phyloP scores from a whole-genome alignment of 2,329 filamentous ascomycete genomes.

The Colletotrichum karsti region DNA sequence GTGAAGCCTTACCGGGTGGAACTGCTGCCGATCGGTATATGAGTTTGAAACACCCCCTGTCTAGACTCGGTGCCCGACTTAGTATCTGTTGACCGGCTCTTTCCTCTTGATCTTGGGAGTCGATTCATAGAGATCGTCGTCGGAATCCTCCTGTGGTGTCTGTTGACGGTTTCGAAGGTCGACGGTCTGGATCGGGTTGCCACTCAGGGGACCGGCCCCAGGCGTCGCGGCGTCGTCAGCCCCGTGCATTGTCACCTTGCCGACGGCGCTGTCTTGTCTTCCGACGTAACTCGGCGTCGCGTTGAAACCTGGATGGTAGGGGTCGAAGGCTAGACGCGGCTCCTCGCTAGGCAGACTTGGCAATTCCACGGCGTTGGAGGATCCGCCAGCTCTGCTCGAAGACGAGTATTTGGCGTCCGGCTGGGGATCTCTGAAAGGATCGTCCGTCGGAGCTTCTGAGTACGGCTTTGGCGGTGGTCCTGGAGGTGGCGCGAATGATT shows the following conservation, averaged over 20 bases:
- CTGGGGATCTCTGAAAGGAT: constrained; percentile 36
- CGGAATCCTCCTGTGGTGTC: constrained; percentile 30
- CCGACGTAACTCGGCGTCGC: constrained; percentile 43
- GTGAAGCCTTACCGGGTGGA: neutral
- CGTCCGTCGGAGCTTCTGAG: constrained; percentile 40
- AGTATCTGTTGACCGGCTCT: constrained; percentile 36
- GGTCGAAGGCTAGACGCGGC: constrained; percentile 44
- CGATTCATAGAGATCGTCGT: constrained; percentile 52
- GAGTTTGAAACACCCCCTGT: neutral
- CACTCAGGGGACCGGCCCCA: constrained; percentile 8
- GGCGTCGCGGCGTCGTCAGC: constrained; percentile 32
- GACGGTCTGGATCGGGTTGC: constrained; percentile 22
- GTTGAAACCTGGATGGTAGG: constrained; percentile 47
- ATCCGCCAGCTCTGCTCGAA: constrained; percentile 32
- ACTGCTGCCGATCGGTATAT: neutral
- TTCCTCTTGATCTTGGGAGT: constrained; percentile 46
- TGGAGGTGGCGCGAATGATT: constrained; percentile 26
- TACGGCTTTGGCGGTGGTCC: constrained; percentile 34
- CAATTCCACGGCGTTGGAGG: constrained; percentile 1
- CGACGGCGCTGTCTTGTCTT: constrained; percentile 50
- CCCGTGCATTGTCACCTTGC: constrained; percentile 52
- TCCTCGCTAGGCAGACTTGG: constrained; percentile 40
- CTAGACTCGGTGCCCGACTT: neutral
- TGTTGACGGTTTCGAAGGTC: constrained; percentile 29
- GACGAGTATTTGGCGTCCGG: constrained; percentile 13